Base-by-base conservation (phyloP, 1,284 basidiomycete genomes). In the Papiliotrema fonsecae region DNA sequence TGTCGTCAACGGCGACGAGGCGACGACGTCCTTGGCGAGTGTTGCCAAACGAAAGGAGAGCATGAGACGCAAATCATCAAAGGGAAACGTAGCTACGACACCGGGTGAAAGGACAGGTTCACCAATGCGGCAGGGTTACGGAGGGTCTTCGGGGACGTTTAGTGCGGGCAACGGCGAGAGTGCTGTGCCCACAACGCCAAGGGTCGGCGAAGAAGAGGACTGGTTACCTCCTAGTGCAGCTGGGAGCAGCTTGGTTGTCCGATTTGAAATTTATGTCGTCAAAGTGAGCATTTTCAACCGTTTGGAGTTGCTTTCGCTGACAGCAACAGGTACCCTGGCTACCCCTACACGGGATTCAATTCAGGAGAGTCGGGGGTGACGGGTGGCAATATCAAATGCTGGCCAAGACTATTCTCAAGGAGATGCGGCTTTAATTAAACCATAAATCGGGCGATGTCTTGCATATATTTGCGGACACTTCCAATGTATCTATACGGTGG, bases 371-470 rank as follows among this genome's bases (percentile, higher is more conserved):
- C 0, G 83, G 88, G 38, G 93, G 93, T 3, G 91, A 97, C 60
- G 89, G 89, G 2, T 97, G 92, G 93, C 91, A 97, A 75, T 96
- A 97, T 71, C 88, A 92, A 70, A 92, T 91, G 86, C 80, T 97
- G 42, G 93, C 92, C n/a, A 83, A 90, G 65, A 80, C 92, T 51
- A 90, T 97, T 37, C 73, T 97, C 61, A 87, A 88, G 50, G 92
- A 96, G 74, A 81, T 97, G 74, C 92, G 94, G 77, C 76, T 97
- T 77, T 92, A 57, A n/a, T n/a, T n/a, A n/a, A n/a, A n/a, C n/a
- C n/a, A n/a, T n/a, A n/a, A n/a, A n/a, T n/a, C n/a, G n/a, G n/a
- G n/a, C n/a, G n/a, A n/a, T n/a, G n/a, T n/a, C n/a, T n/a, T n/a
- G n/a, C n/a, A n/a, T n/a, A n/a, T n/a, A n/a, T n/a, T n/a, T n/a